These are phyloP conservation scores for Sugiyamaella castrensis DNA, from an alignment of 1,139 yeast species.

Conservation along the genomic window DNA sequence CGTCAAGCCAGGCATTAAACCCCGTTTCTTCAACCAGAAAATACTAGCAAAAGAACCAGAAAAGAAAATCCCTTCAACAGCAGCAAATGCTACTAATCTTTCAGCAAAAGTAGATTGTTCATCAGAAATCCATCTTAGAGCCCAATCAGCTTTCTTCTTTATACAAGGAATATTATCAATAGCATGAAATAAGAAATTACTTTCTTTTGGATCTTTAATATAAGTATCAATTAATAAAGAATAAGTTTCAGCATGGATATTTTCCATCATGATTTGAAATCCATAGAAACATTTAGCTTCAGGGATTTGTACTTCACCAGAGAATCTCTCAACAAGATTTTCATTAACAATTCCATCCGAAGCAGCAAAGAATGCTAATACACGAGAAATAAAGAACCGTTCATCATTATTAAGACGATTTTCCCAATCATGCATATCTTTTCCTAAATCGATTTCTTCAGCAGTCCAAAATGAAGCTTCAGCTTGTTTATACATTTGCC, in stretches of 20 bases:
- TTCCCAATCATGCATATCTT: constrained; percentile 91
- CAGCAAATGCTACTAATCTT: constrained; percentile 97
- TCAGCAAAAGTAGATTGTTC: constrained; percentile 86
- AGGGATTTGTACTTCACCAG: constrained; percentile 94
- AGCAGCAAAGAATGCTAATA: constrained; percentile 97
- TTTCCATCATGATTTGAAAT: constrained; percentile 99
- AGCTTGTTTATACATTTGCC: constrained; percentile 99
- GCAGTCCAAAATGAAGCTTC: constrained; percentile 99
- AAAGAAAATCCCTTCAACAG: constrained; percentile 98
- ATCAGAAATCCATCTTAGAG: constrained; percentile 91
- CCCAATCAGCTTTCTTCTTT: constrained; percentile 97
- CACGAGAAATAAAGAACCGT: constrained; percentile 84
- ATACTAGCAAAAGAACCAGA: constrained; percentile 97
- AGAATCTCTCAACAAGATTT: constrained; percentile 93
- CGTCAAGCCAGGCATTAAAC: constrained; percentile 97
- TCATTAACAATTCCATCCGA: constrained; percentile 98
- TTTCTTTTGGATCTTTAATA: constrained; percentile 91
- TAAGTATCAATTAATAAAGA: constrained; percentile 91
- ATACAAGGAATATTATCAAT: constrained; percentile 92
- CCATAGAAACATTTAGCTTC: constrained; percentile 99
- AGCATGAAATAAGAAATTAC: constrained; percentile 85
- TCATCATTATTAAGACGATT: constrained; percentile 80
- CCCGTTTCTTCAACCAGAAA: constrained; percentile 97
- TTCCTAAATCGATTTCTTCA: constrained; percentile 94
- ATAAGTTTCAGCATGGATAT: constrained; percentile 96